A percentile compares a stretch with the other conserved stretches of the same genome.
Evolutionary conservation across 2,329 filamentous ascomycete genomes (phyloP).

Genomic region (Cytospora paraplurivora): DNA sequence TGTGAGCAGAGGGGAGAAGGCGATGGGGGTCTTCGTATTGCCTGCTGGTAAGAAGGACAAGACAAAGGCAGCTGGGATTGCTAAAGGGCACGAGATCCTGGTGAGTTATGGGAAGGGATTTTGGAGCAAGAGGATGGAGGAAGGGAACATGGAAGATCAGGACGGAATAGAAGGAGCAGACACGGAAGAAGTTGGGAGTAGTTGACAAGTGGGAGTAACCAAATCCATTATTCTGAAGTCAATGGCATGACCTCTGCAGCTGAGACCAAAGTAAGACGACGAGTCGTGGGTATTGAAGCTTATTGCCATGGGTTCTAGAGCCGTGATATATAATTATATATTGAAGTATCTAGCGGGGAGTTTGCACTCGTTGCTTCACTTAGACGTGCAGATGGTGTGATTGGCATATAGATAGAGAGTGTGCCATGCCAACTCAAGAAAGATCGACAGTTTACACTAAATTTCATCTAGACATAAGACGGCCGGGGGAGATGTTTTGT

Average conservation of each 20-base stretch:
- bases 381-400: too few species aligned
- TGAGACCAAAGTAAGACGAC: too few species aligned
- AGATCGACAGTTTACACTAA: too few species aligned
- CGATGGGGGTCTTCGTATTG: conserved; percentile 61
- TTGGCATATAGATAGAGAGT: too few species aligned
- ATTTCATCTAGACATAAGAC: too few species aligned
- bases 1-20: conserved; percentile 50
- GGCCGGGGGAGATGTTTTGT: too few species aligned
- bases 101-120: conserved; percentile 71
- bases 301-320: too few species aligned
- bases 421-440: too few species aligned
- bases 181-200: neutral
- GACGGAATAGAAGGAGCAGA: neutral
- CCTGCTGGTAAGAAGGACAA: conserved; percentile 38
- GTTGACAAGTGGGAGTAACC: neutral
- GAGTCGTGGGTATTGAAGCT: too few species aligned
- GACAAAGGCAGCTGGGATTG: conserved; percentile 42
- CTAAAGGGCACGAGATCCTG: conserved; percentile 64
- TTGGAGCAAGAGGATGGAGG: conserved; percentile 55
- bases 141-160: conserved; percentile 23
- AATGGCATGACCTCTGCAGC: neutral
- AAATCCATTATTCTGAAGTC: neutral
- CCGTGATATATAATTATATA: too few species aligned
- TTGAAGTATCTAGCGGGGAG: too few species aligned
- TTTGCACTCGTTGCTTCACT: too few species aligned